Evolutionary conservation across 768 basidiomycete species (phyloP), one percentile per base, ranked within the genome.

Genomic region (Phylloporus arenicola): DNA sequence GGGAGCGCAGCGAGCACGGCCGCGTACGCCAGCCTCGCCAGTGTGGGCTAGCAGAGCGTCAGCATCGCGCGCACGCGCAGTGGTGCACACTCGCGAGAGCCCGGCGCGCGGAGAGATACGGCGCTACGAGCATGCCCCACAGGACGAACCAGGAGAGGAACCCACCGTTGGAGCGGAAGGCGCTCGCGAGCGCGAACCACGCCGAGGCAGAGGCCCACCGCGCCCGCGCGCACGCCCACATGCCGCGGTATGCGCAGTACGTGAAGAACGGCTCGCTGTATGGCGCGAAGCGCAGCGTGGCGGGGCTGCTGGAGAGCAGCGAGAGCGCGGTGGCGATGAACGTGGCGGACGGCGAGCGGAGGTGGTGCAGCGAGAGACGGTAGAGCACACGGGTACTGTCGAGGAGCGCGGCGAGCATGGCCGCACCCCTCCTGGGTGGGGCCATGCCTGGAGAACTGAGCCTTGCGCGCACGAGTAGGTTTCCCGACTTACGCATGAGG

Each of bases 181-280:
- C 54, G 10, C 76, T 70, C 1, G 91, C 88, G 3, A 82, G 53
- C 2, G 79, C 69, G 64, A 95, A 92, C 53, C 67, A 75, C 6
- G 84, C 2, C 0, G 86, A 68, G 7, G 89, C 84, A 14, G 54
- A 42, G 25, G 76, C 25, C 80, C 84, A 88, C 50, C 73, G 73
- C 16, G 42, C 52, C 20, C 62, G 56, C 14, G 59, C 59, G 44
- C 67, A 70, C 3, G 64, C 55, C 51, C 63, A 63, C 67, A 68
- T 68, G 4, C 67, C 67, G 60, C 68, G 72, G 63, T 94, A 95
- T 0, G 91, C 87, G 22, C 88, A 68, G 52, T 80, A 79, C 0
- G 93, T 86, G 67, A 89, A 94, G 65, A 92, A 86, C 0, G 93
- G 88, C 60, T 98, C 95, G 43, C 72, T 82, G 65, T 88, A 95